Percentiles rank a stretch among this genome's conserved stretches.
Evolutionary conservation across 2,329 filamentous ascomycete species (phyloP).

Genomic region (Fusarium armeniacum): DNA sequence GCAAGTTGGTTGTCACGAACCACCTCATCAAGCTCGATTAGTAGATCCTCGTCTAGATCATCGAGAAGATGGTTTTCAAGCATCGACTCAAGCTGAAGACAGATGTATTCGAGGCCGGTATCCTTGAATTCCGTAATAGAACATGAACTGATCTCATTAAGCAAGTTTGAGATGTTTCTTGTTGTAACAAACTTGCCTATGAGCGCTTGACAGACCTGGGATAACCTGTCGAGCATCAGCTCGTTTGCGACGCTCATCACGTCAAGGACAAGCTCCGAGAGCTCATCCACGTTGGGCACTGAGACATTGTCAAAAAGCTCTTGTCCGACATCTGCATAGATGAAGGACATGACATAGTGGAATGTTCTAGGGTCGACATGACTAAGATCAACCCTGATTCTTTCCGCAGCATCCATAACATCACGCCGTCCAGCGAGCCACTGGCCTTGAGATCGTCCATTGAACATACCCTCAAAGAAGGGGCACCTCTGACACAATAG

Average conservation of each 20-base stretch:
- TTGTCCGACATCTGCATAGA: conserved; percentile 86
- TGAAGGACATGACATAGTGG: conserved; percentile 79
- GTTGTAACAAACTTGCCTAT: conserved; percentile 88
- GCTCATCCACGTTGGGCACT: conserved; percentile 80
- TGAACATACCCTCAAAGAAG: conserved; percentile 91
- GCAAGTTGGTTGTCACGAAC: conserved; percentile 87
- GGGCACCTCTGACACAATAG: conserved; percentile 87
- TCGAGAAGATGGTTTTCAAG: conserved; percentile 91
- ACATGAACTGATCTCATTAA: conserved; percentile 89
- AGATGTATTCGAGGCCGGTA: conserved; percentile 89
- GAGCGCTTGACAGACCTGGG: conserved; percentile 88
- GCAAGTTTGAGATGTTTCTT: conserved; percentile 85
- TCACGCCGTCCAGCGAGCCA: conserved; percentile 84
- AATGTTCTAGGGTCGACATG: conserved; percentile 84
- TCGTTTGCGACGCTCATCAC: conserved; percentile 93
- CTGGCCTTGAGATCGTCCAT: conserved; percentile 85
- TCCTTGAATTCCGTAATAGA: conserved; percentile 89
- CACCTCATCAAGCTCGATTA: conserved; percentile 82
- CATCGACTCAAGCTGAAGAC: conserved; percentile 90
- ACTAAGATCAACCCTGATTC: conserved; percentile 81
- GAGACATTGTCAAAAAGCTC: conserved; percentile 86
- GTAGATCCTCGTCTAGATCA: conserved; percentile 85
- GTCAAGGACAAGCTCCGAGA: conserved; percentile 90
- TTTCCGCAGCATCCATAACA: conserved; percentile 53
- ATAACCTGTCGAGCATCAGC: conserved; percentile 92